Base-by-base conservation (phyloP, 148 eudicot genomes). In the Diospyros kaki region DNA sequence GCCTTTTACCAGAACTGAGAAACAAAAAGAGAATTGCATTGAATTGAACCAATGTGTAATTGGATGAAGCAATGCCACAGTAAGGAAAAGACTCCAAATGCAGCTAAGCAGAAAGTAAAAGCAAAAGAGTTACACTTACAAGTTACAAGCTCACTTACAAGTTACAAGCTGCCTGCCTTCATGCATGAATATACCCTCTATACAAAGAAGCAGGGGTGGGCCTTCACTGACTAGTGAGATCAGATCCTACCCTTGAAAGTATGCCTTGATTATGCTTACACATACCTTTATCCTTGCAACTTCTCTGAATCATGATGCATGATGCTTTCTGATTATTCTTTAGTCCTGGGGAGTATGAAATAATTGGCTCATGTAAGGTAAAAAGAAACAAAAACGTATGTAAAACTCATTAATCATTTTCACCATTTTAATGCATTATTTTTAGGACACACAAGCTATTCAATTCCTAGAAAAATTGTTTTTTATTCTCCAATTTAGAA, bases 291-390 rank as follows among this genome's bases (percentile, higher is more conserved):
- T 78, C 81, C 73, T 69, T 80, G 48, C 79, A 54, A 64, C 69
- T 80, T 72, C 70, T 87, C 71, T 84, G 83, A 68, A 81, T 90
- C 83, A 90, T 77, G 77, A 83, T 85, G 83, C 77, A 82, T 41
- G 93, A 92, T 82, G 87, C 96, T 82, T 82, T 90, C 79, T 85
- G 87, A 79, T 89, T 92, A 87, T 87, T 90, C 64, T 54, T 83
- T 71, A 87, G 76, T 72, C 82, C 97, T 94, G 72, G 8, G 6
- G 66, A 67, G 46, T 76, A 41, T 15, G 13, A 64, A 43, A 53
- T 42, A 54, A 56, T 63, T 28, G 8, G 5, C 43, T 39, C 70
- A 5, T 52, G n/a, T 43, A 54, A 18, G 66, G 50, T 13, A 44
- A 62, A 43, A 9, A 12, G 3, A 59, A 51, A 70, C 17, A 61